Evolutionary conservation across 2,329 filamentous ascomycete genomes (phyloP).

Genomic region (Alternaria rosae): DNA sequence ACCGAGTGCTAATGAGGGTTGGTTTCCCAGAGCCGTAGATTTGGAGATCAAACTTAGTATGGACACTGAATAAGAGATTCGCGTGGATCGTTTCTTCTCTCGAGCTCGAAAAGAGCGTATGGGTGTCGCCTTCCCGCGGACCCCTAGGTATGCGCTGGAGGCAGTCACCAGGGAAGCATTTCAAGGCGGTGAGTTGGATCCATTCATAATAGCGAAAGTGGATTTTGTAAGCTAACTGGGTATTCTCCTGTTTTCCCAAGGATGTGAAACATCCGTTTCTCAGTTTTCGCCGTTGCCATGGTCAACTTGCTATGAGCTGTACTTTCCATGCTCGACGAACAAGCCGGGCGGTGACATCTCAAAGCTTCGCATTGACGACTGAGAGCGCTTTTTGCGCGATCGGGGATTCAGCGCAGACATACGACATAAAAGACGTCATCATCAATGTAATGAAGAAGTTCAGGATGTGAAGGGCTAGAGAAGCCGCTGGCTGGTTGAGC

Average conservation of each 20-base stretch:
- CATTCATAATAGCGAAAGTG: not conserved
- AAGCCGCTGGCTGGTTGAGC: not conserved
- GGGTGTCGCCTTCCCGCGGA: not conserved
- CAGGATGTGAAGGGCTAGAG: not conserved
- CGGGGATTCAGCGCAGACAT: not conserved
- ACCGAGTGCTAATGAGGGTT: not conserved
- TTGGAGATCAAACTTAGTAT: not conserved
- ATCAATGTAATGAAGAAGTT: not conserved
- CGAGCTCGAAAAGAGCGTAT: not conserved
- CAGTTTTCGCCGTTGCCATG: not conserved
- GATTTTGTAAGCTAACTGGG: not conserved
- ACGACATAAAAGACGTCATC: not conserved
- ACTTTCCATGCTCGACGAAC: not conserved
- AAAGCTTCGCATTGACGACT: not conserved
- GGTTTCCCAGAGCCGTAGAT: not conserved
- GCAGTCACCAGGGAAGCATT: not conserved
- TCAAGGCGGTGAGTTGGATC: not conserved
- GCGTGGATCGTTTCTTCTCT: not conserved
- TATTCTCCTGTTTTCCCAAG: not conserved
- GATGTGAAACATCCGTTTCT: not conserved
- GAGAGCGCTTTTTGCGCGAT: not conserved
- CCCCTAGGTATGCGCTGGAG: not conserved
- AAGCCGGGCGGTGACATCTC: not conserved
- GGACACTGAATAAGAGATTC: not conserved
- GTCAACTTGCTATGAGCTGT: not conserved